Evolutionary conservation across 306 rosid genomes (phyloP).

Genomic region (Acacia crassicarpa): DNA sequence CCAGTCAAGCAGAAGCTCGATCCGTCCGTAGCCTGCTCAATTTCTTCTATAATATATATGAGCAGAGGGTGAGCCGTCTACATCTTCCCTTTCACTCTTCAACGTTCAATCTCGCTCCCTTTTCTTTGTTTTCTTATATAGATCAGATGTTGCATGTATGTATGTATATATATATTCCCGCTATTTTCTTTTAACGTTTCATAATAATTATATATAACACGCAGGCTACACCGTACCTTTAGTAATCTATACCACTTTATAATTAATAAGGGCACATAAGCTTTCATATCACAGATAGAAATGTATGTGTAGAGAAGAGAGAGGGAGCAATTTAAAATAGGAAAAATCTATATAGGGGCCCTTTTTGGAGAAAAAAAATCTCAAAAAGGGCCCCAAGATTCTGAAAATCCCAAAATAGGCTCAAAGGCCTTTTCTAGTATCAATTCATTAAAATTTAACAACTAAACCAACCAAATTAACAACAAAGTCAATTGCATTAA

Average conservation of each 20-base stretch:
- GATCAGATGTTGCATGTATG: conserved; percentile 1
- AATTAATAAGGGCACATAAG: background rate
- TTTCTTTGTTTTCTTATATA: background rate
- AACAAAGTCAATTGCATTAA: too few species aligned
- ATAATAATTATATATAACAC: background rate
- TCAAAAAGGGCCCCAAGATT: too few species aligned
- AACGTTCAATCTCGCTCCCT: background rate
- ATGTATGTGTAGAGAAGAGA: background rate
- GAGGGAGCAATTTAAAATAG: background rate
- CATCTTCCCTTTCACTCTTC: conserved; percentile 15
- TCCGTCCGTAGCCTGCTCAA: conserved; percentile 39
- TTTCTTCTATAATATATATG: background rate
- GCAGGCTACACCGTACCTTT: background rate
- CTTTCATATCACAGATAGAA: background rate
- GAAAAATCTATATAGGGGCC: too few species aligned
- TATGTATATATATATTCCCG: background rate
- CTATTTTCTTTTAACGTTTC: background rate
- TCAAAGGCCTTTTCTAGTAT: too few species aligned
- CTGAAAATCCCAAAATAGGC: too few species aligned
- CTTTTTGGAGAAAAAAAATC: too few species aligned
- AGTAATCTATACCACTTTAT: background rate
- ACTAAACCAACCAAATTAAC: too few species aligned
- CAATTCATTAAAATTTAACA: too few species aligned
- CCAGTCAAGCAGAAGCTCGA: conserved; percentile 29
- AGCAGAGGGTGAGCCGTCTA: background rate